phyloP scores from a whole-genome alignment of 2,329 filamentous ascomycete genomes.

The Aspergillus phoenicis region DNA sequence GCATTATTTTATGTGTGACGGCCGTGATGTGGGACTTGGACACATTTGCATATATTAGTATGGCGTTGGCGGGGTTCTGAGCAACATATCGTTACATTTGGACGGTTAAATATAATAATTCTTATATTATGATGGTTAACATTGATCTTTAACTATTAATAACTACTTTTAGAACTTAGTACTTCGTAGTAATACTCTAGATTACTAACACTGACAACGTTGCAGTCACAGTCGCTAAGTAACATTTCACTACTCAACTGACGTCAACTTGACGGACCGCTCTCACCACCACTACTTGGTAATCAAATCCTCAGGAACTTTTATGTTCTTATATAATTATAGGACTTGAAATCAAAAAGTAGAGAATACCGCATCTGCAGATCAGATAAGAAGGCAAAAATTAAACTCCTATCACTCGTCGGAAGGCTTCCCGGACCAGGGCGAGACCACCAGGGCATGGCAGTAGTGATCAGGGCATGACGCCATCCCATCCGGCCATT shows the following conservation, averaged over 20 bases:
- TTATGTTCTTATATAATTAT: not conserved
- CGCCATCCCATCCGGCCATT: conserved; percentile 5
- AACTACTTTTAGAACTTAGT: too few species aligned
- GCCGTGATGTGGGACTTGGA: not conserved
- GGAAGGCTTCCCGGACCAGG: not conserved
- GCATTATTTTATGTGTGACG: not conserved
- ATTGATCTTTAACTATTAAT: too few species aligned
- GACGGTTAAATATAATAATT: too few species aligned
- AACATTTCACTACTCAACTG: not conserved
- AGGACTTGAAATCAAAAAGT: not conserved
- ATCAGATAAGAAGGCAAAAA: not conserved
- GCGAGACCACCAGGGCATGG: not conserved
- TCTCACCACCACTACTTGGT: too few species aligned
- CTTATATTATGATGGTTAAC: too few species aligned
- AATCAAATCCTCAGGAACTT: not conserved
- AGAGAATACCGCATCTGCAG: not conserved
- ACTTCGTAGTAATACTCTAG: too few species aligned
- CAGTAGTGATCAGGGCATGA: conserved; percentile 10
- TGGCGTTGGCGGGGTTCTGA: not conserved
- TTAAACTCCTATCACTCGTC: too few species aligned
- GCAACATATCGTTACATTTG: not conserved
- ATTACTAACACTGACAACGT: too few species aligned
- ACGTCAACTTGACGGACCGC: conserved; percentile 21
- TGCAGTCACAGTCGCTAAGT: too few species aligned
- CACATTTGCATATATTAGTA: not conserved